A percentile compares a stretch with the other conserved stretches of the same genome.
These are phyloP conservation scores for Euphorbia tirucalli DNA, from an alignment of 345 rosid genomes.

Conservation along the genomic window DNA sequence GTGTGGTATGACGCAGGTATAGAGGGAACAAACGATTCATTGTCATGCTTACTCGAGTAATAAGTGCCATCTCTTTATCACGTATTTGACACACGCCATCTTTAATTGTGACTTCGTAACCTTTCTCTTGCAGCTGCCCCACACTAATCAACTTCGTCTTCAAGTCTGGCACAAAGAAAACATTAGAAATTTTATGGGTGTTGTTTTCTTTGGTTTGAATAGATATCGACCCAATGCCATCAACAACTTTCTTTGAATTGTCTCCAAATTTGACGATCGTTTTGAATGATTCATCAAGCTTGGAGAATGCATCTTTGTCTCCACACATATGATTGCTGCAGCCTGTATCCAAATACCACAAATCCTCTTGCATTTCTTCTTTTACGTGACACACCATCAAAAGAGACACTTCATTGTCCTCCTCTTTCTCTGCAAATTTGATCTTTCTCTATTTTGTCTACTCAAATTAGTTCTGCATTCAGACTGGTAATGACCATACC, in stretches of 20 bases:
- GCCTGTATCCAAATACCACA: background rate
- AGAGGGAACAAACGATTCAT: no score
- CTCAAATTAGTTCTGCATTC: background rate
- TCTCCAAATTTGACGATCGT: no score
- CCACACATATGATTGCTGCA: background rate
- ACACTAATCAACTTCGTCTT: background rate
- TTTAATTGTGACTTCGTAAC: background rate
- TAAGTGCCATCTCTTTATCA: no score
- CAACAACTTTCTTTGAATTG: no score
- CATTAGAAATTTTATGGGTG: background rate
- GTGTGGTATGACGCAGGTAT: no score
- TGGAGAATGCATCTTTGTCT: no score
- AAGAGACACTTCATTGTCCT: background rate
- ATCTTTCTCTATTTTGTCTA: background rate
- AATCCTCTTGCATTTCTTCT: background rate
- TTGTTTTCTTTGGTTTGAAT: no score
- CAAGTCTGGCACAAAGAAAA: background rate
- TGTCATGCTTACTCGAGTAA: no score
- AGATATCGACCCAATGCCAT: no score
- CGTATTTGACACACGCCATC: no score
- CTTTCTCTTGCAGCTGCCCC: background rate
- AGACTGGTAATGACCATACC: background rate
- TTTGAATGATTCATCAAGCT: no score
- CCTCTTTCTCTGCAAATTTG: background rate
- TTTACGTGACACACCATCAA: background rate